Evolutionary conservation across 1,284 basidiomycete genomes (phyloP).

Genomic region (Ceratobasidium sp.): DNA sequence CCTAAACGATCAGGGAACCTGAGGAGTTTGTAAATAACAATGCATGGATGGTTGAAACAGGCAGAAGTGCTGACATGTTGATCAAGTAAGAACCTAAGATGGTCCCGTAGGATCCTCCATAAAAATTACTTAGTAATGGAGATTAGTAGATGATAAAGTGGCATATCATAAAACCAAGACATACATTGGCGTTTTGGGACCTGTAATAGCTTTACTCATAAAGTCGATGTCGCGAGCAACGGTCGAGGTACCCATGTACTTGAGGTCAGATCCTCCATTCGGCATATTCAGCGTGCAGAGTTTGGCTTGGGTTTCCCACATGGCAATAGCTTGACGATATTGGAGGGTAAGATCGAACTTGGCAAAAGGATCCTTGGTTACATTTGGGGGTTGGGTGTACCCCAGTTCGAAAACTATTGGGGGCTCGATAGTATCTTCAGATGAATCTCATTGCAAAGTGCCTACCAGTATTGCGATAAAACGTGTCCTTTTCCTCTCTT

Average conservation of each 20-base stretch:
- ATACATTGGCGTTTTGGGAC: constrained; percentile 57
- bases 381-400: constrained; percentile 53
- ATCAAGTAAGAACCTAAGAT: constrained; percentile 51
- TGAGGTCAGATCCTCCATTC: constrained; percentile 53
- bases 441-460: neutral
- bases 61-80: constrained; percentile 49
- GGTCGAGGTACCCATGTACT: constrained; percentile 59
- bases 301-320: constrained; percentile 55
- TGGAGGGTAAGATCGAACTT: constrained; percentile 54
- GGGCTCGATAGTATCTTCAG: neutral
- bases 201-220: constrained; percentile 57
- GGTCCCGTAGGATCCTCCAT: constrained; percentile 46
- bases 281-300: constrained; percentile 55
- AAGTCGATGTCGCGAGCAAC: constrained; percentile 61
- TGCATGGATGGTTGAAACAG: neutral
- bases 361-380: constrained; percentile 49
- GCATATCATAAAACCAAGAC: constrained; percentile 39
- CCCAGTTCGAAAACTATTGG: constrained; percentile 54
- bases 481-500: constrained; percentile 50
- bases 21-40: neutral
- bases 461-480: constrained; percentile 54
- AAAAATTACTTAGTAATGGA: constrained; percentile 42
- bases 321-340: constrained; percentile 53
- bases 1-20: constrained; percentile 47
- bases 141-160: neutral